phyloP scores from a whole-genome alignment of 129 eudicot species.

The Flaveria robusta region DNA sequence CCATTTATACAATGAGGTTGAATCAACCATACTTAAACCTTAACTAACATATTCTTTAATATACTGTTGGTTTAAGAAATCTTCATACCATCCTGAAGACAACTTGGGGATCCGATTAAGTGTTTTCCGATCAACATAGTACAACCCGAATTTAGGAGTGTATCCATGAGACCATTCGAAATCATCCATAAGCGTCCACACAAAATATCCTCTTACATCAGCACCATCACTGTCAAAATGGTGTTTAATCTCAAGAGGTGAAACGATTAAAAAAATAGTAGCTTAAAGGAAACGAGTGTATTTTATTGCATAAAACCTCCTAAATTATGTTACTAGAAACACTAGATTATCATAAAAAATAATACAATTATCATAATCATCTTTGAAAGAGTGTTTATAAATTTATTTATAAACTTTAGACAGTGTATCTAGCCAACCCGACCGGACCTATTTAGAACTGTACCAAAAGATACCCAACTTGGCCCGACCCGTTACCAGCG shows the following conservation, averaged over 20 bases:
- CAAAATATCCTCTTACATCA: slow-evolving; percentile 78
- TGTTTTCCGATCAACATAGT: slow-evolving; percentile 57
- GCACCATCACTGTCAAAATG: slow-evolving; percentile 68
- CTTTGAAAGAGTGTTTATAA: too few relatives aligned
- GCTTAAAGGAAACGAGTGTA: too few relatives aligned
- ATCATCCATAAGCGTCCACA: slow-evolving; percentile 85
- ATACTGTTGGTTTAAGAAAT: slow-evolving; percentile 39
- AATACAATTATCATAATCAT: too few relatives aligned
- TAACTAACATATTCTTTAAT: background rate
- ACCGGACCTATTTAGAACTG: background rate
- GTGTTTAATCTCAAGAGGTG: too few relatives aligned
- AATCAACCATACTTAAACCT: background rate
- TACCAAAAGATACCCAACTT: slow-evolving; percentile 3
- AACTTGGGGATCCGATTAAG: slow-evolving; percentile 61
- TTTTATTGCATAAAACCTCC: too few relatives aligned
- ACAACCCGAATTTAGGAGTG: slow-evolving; percentile 46
- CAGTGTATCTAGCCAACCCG: background rate
- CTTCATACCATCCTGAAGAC: slow-evolving; percentile 73
- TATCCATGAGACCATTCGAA: slow-evolving; percentile 79
- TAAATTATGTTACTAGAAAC: too few relatives aligned
- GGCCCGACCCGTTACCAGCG: background rate
- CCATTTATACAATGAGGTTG: background rate
- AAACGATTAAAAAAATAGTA: too few relatives aligned
- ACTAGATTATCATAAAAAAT: too few relatives aligned
- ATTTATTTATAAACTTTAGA: too few relatives aligned